phyloP scores from a whole-genome alignment of 2,329 filamentous ascomycete species.

The Aciculosporium take region DNA sequence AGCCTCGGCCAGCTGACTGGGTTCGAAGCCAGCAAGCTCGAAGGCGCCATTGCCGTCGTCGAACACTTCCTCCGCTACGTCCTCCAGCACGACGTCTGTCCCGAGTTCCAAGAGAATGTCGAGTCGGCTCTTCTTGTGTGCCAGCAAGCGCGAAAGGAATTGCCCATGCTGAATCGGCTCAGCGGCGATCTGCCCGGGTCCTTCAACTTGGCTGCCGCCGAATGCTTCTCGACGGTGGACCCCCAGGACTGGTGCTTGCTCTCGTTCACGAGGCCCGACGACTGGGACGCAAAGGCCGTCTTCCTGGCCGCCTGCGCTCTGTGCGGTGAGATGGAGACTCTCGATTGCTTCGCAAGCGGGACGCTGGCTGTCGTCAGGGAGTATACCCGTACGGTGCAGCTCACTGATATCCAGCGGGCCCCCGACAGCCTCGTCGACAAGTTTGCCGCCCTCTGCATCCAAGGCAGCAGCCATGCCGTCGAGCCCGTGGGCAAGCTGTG shows the following conservation, averaged over 20 bases:
- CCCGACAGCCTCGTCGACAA: constrained; percentile 24
- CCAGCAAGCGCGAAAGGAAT: constrained; percentile 49
- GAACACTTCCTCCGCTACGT: constrained; percentile 84
- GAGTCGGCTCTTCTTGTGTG: constrained; percentile 52
- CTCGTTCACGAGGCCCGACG: constrained; percentile 19
- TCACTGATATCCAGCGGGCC: constrained; percentile 37
- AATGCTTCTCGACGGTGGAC: constrained; percentile 40
- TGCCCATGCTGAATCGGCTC: constrained; percentile 43
- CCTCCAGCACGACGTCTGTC: constrained; percentile 70
- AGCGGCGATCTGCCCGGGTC: constrained; percentile 49
- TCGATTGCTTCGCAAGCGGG: constrained; percentile 13
- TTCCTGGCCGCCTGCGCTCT: constrained; percentile 32
- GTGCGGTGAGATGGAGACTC: constrained; percentile 19
- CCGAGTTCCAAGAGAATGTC: constrained; percentile 60
- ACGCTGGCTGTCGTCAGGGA: constrained; percentile 24
- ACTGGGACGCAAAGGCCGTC: constrained; percentile 26
- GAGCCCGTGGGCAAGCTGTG: constrained; percentile 30
- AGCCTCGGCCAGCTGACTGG: constrained; percentile 39
- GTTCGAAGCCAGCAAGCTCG: constrained; percentile 39
- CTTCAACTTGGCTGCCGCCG: constrained; percentile 66
- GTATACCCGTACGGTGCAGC: constrained; percentile 44
- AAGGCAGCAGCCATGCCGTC: constrained; percentile 18
- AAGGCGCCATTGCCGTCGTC: constrained; percentile 50
- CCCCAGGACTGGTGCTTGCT: constrained; percentile 18
- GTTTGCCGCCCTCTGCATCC: constrained; percentile 28